Evolutionary conservation across 1,139 yeast genomes (phyloP).

Genomic region (Candida sojae): DNA sequence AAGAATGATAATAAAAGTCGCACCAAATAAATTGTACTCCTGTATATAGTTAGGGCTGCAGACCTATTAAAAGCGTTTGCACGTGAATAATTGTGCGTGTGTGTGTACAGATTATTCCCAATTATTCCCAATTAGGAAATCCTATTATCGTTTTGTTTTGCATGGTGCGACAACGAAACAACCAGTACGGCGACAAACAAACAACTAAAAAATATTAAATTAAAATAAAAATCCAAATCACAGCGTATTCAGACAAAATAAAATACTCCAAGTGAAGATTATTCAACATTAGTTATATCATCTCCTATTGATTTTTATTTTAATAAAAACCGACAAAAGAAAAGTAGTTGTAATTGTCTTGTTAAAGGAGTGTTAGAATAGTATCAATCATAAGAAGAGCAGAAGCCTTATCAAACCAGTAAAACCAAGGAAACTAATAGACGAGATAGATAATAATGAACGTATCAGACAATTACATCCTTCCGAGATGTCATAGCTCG

Average conservation of each 20-base stretch:
- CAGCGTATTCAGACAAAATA: background rate
- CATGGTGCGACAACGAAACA: background rate
- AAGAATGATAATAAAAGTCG: background rate
- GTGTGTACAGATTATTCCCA: background rate
- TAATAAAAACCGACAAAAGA: background rate
- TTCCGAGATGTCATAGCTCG: conserved; percentile 1
- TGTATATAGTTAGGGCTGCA: background rate
- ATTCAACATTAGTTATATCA: background rate
- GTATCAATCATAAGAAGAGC: background rate
- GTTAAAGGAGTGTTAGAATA: background rate
- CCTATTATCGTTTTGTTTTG: background rate
- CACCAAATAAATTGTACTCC: background rate
- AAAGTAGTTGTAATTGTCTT: background rate
- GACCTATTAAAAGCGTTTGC: background rate
- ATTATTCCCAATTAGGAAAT: conserved; percentile 3
- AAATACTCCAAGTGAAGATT: background rate
- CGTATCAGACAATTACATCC: conserved; percentile 2
- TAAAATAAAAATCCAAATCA: too few species aligned
- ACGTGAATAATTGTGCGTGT: conserved; percentile 5
- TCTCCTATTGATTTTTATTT: background rate
- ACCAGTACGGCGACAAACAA: background rate
- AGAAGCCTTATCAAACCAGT: background rate
- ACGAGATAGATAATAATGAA: background rate
- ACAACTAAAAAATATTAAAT: background rate
- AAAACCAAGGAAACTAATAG: background rate